Conservation (phyloP, 352 stramenopile species). For the Phytopythium sindhum region DNA sequence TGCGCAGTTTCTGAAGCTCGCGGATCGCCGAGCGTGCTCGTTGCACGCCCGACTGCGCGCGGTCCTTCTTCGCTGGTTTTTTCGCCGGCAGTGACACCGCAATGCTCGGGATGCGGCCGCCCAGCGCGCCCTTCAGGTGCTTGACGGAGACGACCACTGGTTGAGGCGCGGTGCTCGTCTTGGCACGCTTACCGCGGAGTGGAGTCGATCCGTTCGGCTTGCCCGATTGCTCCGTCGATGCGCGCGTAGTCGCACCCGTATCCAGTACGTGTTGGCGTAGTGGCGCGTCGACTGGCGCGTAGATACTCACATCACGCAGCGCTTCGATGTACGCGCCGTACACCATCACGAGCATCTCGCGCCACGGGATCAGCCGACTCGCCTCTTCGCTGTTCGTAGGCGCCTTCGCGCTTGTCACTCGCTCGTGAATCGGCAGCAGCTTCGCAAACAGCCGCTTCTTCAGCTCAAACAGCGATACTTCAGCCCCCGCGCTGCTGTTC, state of each 20-base stretch:
- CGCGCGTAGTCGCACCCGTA: too few species aligned
- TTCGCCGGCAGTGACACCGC: conserved; percentile 9
- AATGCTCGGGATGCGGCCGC: conserved; percentile 7
- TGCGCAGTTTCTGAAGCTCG: conserved; percentile 41
- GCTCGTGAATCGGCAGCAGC: conserved; percentile 52
- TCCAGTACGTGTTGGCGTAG: conserved; percentile 2
- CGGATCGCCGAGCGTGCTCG: not conserved
- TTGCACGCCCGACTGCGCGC: conserved; percentile 6
- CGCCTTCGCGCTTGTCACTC: conserved; percentile 5
- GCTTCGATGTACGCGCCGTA: conserved; percentile 63
- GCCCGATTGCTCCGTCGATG: not conserved
- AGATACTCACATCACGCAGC: conserved; percentile 43
- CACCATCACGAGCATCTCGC: conserved; percentile 50
- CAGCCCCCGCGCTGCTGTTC: conserved; percentile 5
- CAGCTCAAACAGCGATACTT: conserved; percentile 55
- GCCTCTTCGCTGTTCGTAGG: conserved; percentile 13
- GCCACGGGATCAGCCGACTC: conserved; percentile 42
- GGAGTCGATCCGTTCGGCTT: not conserved
- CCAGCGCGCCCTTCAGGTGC: conserved; percentile 42
- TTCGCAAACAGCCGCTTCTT: conserved; percentile 55
- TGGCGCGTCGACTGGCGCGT: conserved; percentile 29
- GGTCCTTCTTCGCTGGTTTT: not conserved
- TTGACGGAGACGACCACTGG: conserved; percentile 24
- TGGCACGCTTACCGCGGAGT: not conserved
- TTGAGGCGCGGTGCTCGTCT: not conserved